Conservation (phyloP, 768 basidiomycete genomes). For the Mycena olivaceomarginata region DNA sequence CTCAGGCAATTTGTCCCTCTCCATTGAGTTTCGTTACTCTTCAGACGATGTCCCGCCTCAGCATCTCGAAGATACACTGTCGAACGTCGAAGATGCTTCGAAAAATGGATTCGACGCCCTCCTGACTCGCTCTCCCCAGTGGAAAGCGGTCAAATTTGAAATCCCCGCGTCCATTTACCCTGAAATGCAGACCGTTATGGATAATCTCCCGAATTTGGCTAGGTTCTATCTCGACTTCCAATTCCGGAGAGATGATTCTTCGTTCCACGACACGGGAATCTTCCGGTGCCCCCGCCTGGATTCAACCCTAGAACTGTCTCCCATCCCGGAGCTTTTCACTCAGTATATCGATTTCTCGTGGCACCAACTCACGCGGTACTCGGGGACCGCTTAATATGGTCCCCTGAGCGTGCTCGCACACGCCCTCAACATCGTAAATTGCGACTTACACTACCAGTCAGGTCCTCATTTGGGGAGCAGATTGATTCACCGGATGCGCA, state of each 20-base stretch:
- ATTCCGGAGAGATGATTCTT: no score
- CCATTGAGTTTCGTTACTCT: neutral
- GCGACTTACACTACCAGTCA: neutral
- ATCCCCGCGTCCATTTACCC: neutral
- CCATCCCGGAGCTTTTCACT: neutral
- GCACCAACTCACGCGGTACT: slow-evolving; percentile 11
- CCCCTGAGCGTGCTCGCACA: neutral
- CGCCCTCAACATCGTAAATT: slow-evolving; percentile 10
- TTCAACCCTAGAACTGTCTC: neutral
- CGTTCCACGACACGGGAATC: neutral
- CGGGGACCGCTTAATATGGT: neutral
- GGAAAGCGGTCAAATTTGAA: neutral
- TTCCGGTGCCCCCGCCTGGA: slow-evolving; percentile 15
- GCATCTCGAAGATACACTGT: neutral
- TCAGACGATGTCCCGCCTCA: no score
- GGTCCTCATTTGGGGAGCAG: neutral
- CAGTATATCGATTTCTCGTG: slow-evolving; percentile 4
- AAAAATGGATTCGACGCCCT: slow-evolving; percentile 4
- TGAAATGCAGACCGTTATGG: neutral
- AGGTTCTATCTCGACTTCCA: neutral
- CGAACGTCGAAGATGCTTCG: neutral
- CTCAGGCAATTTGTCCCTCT: neutral
- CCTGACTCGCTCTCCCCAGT: neutral
- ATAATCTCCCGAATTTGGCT: neutral
- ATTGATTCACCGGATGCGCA: slow-evolving; percentile 6